phyloP scores from a whole-genome alignment of 371 early-diverging fungal genomes.

The Mucor lusitanicus region DNA sequence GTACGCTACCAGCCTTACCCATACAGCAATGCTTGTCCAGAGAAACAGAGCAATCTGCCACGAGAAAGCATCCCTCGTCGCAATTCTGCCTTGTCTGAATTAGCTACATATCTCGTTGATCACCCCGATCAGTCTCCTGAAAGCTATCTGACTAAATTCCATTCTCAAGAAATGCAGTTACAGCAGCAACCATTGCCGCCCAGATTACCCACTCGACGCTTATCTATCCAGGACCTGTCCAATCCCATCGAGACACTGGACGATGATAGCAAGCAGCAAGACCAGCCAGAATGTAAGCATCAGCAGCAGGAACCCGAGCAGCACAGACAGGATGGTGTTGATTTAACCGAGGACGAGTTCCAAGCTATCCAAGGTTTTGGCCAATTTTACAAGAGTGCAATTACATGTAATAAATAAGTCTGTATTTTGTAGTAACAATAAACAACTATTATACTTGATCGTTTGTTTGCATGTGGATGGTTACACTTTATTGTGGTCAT shows the following conservation, averaged over 20 bases:
- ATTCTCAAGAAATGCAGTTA: neutral
- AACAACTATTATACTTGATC: neutral
- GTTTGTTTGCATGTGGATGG: neutral
- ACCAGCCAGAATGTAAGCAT: neutral
- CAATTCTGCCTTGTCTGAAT: constrained; percentile 29
- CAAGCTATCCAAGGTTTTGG: constrained; percentile 49
- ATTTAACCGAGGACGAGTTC: constrained; percentile 45
- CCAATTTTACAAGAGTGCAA: constrained; percentile 20
- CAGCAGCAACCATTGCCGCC: neutral
- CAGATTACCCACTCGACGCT: constrained; percentile 23
- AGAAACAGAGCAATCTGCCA: constrained; percentile 1
- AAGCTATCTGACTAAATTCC: constrained; percentile 24
- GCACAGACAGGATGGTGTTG: constrained; percentile 24
- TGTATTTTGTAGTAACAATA: neutral
- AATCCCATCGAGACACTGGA: constrained; percentile 41
- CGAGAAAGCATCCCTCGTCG: constrained; percentile 5
- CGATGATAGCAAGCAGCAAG: neutral
- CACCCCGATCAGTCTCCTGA: constrained; percentile 44
- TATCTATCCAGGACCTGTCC: constrained; percentile 43
- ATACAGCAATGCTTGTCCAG: neutral
- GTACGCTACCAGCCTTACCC: constrained; percentile 37
- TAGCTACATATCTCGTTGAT: constrained; percentile 38
- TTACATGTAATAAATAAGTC: constrained; percentile 18
- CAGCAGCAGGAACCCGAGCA: neutral
- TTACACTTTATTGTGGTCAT: neutral